These are phyloP conservation scores for Cardamine resedifolia DNA, from an alignment of 345 rosid genomes.

Conservation along the genomic window DNA sequence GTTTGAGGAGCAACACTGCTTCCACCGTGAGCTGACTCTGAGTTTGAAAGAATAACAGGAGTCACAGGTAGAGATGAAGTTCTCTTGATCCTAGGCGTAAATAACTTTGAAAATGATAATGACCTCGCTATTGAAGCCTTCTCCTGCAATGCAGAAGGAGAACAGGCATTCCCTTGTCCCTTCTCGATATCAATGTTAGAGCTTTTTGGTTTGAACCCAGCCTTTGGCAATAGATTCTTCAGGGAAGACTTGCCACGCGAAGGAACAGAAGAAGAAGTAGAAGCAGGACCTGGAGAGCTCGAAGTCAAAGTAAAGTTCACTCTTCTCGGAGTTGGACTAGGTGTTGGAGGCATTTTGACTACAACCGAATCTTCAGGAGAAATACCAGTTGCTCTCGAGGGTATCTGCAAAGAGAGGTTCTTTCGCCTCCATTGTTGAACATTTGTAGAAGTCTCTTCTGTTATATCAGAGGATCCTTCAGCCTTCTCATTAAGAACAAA, in stretches of 20 bases:
- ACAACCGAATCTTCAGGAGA: slow-evolving; percentile 49
- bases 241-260: slow-evolving; percentile 57
- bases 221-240: slow-evolving; percentile 49
- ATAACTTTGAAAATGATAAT: slow-evolving; percentile 72
- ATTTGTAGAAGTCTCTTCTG: slow-evolving; percentile 48
- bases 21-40: slow-evolving; percentile 51
- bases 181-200: slow-evolving; percentile 59
- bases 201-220: slow-evolving; percentile 42
- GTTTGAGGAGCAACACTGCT: slow-evolving; percentile 42
- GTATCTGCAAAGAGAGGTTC: slow-evolving; percentile 79
- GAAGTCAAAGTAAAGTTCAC: slow-evolving; percentile 76
- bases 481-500: slow-evolving; percentile 41
- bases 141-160: slow-evolving; percentile 46
- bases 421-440: slow-evolving; percentile 57
- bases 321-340: slow-evolving; percentile 77
- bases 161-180: slow-evolving; percentile 41
- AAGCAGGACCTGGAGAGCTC: slow-evolving; percentile 49
- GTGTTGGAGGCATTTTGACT: slow-evolving; percentile 71
- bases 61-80: slow-evolving; percentile 83
- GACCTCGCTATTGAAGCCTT: slow-evolving; percentile 77
- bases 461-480: slow-evolving; percentile 46
- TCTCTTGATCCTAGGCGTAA: slow-evolving; percentile 78
- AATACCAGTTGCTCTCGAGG: slow-evolving; percentile 52
- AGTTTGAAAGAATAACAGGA: slow-evolving; percentile 42
- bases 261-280: slow-evolving; percentile 46